Evolutionary conservation across 2,329 filamentous ascomycete species (phyloP).

Genomic region (Didymella keratinophila): DNA sequence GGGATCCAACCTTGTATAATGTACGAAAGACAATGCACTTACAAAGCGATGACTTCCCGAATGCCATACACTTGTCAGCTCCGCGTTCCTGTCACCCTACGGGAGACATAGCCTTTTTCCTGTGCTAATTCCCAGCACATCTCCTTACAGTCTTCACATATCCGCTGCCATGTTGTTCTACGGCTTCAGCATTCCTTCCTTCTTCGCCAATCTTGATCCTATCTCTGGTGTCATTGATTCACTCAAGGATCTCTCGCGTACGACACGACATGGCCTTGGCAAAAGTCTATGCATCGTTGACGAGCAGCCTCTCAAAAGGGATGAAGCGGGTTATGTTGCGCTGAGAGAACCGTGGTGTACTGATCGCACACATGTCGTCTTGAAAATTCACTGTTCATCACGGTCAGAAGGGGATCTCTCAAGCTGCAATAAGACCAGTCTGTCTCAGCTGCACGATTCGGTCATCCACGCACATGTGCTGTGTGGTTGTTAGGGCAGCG

Average conservation of each 20-base stretch:
- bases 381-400: neutral
- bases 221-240: no score
- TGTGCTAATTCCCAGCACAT: neutral
- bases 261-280: neutral
- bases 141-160: neutral
- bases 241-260: neutral
- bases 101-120: neutral
- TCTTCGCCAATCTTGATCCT: neutral
- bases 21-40: neutral
- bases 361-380: neutral
- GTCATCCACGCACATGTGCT: neutral
- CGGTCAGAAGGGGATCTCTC: neutral
- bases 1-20: neutral
- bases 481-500: neutral
- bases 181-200: neutral
- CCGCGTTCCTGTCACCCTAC: neutral
- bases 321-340: neutral
- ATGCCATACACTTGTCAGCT: neutral
- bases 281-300: neutral
- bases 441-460: neutral
- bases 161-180: neutral
- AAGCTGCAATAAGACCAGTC: neutral
- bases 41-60: neutral
- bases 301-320: neutral
- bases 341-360: neutral